Conservation (phyloP, 208 protist species). For the Trypanosomatidae sp. region DNA sequence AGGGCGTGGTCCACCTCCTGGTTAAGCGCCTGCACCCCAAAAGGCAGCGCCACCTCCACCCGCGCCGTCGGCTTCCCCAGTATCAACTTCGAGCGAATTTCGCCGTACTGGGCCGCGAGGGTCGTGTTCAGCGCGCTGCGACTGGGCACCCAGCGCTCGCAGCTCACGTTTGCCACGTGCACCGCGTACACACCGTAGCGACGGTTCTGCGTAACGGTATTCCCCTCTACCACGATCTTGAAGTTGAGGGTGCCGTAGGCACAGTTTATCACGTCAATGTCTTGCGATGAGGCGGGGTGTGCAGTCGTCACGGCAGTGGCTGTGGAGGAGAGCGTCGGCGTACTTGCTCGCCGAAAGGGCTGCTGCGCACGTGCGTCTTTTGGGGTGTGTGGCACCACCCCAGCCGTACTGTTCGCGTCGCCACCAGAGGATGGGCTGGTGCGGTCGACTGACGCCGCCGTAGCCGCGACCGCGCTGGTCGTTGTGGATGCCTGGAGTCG, state of each 20-base stretch:
- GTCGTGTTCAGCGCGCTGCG: constrained; percentile 34
- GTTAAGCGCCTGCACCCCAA: constrained; percentile 31
- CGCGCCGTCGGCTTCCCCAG: constrained; percentile 20
- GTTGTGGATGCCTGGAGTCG: constrained; percentile 17
- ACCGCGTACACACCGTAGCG: constrained; percentile 55
- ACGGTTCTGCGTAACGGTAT: constrained; percentile 57
- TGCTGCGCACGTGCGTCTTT: neutral
- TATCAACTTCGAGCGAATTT: constrained; percentile 40
- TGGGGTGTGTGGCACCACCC: neutral
- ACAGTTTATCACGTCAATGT: constrained; percentile 16
- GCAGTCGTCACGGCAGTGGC: neutral
- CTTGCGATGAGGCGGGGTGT: neutral
- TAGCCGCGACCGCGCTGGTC: neutral
- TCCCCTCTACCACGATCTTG: constrained; percentile 49
- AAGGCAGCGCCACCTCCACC: constrained; percentile 27
- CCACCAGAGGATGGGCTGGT: neutral
- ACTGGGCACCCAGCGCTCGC: constrained; percentile 29
- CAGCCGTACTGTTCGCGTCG: neutral
- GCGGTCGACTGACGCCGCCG: neutral
- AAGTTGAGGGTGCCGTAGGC: constrained; percentile 24
- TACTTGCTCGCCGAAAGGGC: neutral
- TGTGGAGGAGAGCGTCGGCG: neutral
- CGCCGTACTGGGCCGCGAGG: constrained; percentile 42
- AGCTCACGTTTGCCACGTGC: constrained; percentile 66
- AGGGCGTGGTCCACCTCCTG: constrained; percentile 48